Evolutionary conservation across 495 filamentous ascomycete genomes (phyloP).

Genomic region (Evernia prunastri): DNA sequence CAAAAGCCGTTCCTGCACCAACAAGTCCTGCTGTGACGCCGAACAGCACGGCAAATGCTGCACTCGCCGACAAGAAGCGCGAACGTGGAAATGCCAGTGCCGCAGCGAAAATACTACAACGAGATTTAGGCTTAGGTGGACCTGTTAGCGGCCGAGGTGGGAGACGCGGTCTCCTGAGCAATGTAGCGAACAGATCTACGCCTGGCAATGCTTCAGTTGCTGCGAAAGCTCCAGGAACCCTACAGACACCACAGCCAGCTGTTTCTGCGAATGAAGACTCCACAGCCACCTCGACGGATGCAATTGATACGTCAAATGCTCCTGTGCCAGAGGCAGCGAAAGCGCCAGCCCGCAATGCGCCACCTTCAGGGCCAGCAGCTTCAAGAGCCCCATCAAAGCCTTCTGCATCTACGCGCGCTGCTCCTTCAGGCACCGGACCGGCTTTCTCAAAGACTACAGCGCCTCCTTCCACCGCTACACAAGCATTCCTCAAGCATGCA

Average conservation of each 20-base stretch:
- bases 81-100: slow-evolving; percentile 66
- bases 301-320: slow-evolving; percentile 9
- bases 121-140: slow-evolving; percentile 77
- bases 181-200: slow-evolving; percentile 37
- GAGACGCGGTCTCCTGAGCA: slow-evolving; percentile 30
- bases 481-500: slow-evolving; percentile 90
- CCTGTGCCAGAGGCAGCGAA: slow-evolving; percentile 11
- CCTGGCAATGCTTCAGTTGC: slow-evolving; percentile 45
- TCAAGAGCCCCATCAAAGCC: slow-evolving; percentile 33
- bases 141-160: slow-evolving; percentile 45
- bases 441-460: slow-evolving; percentile 22
- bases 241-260: slow-evolving; percentile 12
- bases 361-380: slow-evolving; percentile 31
- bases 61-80: slow-evolving; percentile 45
- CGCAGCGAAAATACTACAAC: slow-evolving; percentile 80
- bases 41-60: slow-evolving; percentile 24
- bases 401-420: slow-evolving; percentile 31
- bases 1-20: slow-evolving; percentile 32
- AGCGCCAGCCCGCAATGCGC: slow-evolving; percentile 24
- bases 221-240: slow-evolving; percentile 26
- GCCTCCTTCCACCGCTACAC: slow-evolving; percentile 52
- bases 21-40: slow-evolving; percentile 20
- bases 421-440: slow-evolving; percentile 21
- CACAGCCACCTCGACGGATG: not conserved
- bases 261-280: slow-evolving; percentile 2